These are phyloP conservation scores for Pseudogymnoascus sp. DNA, from an alignment of 2,329 filamentous ascomycete genomes.

Conservation along the genomic window DNA sequence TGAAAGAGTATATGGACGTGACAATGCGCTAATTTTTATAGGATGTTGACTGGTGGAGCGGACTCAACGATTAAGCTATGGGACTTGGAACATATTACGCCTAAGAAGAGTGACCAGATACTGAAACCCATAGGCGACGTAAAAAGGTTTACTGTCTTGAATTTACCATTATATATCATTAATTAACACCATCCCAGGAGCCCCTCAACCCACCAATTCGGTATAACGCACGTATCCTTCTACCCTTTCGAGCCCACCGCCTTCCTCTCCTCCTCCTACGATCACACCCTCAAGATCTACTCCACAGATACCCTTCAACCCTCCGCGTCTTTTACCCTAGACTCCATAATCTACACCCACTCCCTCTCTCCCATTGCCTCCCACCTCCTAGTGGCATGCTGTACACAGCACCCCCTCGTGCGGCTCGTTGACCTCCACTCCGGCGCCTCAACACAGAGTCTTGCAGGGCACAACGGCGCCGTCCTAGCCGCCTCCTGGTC, in stretches of 20 bases:
- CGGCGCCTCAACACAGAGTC: slow-evolving; percentile 64
- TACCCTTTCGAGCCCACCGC: slow-evolving; percentile 70
- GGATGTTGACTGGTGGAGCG: slow-evolving; percentile 75
- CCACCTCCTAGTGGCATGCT: slow-evolving; percentile 76
- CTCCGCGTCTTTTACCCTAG: slow-evolving; percentile 61
- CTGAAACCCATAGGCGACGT: slow-evolving; percentile 49
- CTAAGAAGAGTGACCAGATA: slow-evolving; percentile 37
- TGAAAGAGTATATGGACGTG: slow-evolving; percentile 14
- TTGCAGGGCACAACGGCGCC: slow-evolving; percentile 60
- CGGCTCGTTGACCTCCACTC: slow-evolving; percentile 81
- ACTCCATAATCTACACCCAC: slow-evolving; percentile 66
- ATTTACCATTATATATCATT: slow-evolving; percentile 16
- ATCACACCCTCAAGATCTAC: slow-evolving; percentile 70
- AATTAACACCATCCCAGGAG: slow-evolving; percentile 27
- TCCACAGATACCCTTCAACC: slow-evolving; percentile 53
- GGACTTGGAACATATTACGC: slow-evolving; percentile 63
- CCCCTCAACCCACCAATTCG: slow-evolving; percentile 51
- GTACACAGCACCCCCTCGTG: slow-evolving; percentile 76
- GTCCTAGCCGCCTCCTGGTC: slow-evolving; percentile 73
- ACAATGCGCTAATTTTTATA: slow-evolving; percentile 26
- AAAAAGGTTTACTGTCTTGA: slow-evolving; percentile 30
- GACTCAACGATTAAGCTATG: slow-evolving; percentile 80
- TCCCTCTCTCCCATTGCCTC: slow-evolving; percentile 65
- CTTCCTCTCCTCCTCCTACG: slow-evolving; percentile 71
- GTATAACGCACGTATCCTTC: slow-evolving; percentile 69